Base-by-base conservation (phyloP, 176 grass and related monocot genomes). In the Paspalum notatum region DNA sequence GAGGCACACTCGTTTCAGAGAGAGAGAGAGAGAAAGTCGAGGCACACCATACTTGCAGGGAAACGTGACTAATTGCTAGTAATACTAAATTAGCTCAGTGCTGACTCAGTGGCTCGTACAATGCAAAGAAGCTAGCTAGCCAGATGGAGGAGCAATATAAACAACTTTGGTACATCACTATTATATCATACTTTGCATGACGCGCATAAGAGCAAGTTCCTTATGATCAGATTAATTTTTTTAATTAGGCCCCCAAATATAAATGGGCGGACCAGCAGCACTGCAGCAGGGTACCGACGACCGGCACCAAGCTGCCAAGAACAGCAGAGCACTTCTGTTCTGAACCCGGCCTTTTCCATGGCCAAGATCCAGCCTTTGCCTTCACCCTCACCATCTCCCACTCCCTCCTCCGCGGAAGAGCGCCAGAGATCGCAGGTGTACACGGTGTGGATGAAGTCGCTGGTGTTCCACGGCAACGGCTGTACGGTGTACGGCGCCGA, bases 391-490 rank as follows among this genome's bases (percentile, higher is more conserved):
- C 11, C 66, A 12, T 56, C n/a, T 2, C 7, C 57, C 12, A 48
- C 38, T 1, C 1, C 57, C 18, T 49, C 39, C 1, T 54, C 52
- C 0, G n/a, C 20, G 7, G 14, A 11, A 11, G 7, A 5, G 4
- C 27, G 27, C 2, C 26, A 12, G 14, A 59, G 20, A 8, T 25
- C 20, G 56, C 78, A 57, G 81, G 56, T 83, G 18, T 97, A 87
- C 74, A 93, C 91, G 3, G 62, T 97, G 43, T 97, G 94, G 83
- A 94, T 97, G 94, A 97, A 92, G 76, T 97, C 91, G 11, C 78
- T 97, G 53, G 91, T 94, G 46, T 85, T 97, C 72, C 92, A 87
- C 52, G 85, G 87, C 54, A 92, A 86, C 20, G 89, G 89, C 32
- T 94, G 94, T 85, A 75, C 91, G 21, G 86, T 97, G 47, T 97